Evolutionary conservation across 192 early-diverging fungal species (phyloP).

Genomic region (Gamsiella multidivaricata): DNA sequence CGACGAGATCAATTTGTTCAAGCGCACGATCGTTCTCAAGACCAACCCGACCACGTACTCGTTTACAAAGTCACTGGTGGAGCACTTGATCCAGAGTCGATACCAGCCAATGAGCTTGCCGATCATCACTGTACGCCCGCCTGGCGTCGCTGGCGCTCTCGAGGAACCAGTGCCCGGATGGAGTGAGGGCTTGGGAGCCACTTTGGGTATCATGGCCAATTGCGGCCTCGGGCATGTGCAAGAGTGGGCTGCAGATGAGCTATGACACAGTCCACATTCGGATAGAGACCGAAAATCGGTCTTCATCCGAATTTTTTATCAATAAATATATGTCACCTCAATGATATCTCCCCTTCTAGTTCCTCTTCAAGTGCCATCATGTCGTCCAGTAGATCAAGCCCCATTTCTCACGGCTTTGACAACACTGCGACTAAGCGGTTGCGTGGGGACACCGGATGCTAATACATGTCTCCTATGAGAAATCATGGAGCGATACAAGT

Average conservation of each 20-base stretch:
- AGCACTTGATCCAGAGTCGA: conserved; percentile 1
- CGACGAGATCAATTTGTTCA: not conserved
- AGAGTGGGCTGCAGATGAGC: conserved; percentile 14
- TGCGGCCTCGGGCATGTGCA: not conserved
- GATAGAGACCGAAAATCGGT: too few species aligned
- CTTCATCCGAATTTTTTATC: too few species aligned
- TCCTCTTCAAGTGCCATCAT: too few species aligned
- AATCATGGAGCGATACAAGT: too few species aligned
- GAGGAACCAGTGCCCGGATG: conserved; percentile 11
- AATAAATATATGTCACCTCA: too few species aligned
- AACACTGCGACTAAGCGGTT: too few species aligned
- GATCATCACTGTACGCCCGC: not conserved
- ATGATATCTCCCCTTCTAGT: too few species aligned
- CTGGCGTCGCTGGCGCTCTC: not conserved
- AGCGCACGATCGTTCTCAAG: conserved; percentile 17
- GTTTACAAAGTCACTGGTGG: conserved; percentile 5
- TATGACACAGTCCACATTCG: too few species aligned
- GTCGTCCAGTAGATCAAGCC: too few species aligned
- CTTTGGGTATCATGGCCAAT: not conserved
- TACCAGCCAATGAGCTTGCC: not conserved
- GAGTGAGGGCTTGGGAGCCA: not conserved
- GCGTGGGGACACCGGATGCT: too few species aligned
- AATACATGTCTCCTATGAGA: too few species aligned
- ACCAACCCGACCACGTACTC: conserved; percentile 8
- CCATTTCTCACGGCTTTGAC: too few species aligned